These are phyloP conservation scores for Blechomonas ayalai DNA, from an alignment of 208 protist species.

Conservation along the genomic window DNA sequence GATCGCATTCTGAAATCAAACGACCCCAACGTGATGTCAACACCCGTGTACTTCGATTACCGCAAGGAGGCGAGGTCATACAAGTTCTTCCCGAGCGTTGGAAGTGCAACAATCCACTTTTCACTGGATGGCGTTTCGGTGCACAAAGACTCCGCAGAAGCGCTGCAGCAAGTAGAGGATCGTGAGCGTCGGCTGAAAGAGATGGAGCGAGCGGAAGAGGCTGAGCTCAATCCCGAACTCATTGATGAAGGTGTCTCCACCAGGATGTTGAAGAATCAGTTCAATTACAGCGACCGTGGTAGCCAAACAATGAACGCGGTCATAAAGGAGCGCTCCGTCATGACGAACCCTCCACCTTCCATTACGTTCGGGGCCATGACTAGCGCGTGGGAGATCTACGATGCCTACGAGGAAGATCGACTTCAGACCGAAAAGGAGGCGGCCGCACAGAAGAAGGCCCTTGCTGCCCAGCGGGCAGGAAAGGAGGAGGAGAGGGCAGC, in stretches of 20 bases:
- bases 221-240: constrained; percentile 81
- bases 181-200: constrained; percentile 54
- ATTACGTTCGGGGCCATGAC: constrained; percentile 79
- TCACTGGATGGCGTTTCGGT: constrained; percentile 76
- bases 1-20: constrained; percentile 91
- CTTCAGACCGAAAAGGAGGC: constrained; percentile 72
- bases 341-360: constrained; percentile 92
- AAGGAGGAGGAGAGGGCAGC: constrained; percentile 66
- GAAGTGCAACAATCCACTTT: constrained; percentile 83
- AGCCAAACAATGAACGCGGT: constrained; percentile 94
- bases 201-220: constrained; percentile 59
- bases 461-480: constrained; percentile 42
- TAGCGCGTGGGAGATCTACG: constrained; percentile 94
- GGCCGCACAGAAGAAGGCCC: constrained; percentile 55
- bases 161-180: constrained; percentile 86
- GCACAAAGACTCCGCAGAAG: constrained; percentile 78
- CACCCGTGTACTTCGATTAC: constrained; percentile 92
- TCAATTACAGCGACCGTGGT: constrained; percentile 96
- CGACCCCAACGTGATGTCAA: constrained; percentile 89
- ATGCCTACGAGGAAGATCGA: constrained; percentile 93
- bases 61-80: constrained; percentile 88
- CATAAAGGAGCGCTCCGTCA: constrained; percentile 63
- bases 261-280: constrained; percentile 95
- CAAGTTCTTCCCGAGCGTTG: constrained; percentile 85
- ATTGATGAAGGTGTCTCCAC: constrained; percentile 77